Base-by-base conservation (phyloP, 2,329 filamentous ascomycete species). In the Verticillium zaregamsianum region DNA sequence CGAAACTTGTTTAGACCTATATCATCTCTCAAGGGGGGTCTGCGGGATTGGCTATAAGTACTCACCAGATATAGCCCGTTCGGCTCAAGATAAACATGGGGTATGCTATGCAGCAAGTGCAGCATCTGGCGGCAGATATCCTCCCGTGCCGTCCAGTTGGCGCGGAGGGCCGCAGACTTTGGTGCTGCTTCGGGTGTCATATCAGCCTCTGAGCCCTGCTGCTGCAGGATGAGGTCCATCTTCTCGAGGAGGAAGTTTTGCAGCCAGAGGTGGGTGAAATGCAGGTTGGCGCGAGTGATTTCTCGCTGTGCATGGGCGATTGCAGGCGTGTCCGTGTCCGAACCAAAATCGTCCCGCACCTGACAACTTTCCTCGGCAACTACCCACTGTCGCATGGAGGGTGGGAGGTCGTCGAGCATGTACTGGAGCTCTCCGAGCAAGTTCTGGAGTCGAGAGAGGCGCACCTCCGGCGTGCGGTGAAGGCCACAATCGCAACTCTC, bases 261-360 rank as follows among this genome's bases (percentile, higher is more conserved):
- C 7, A 76, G 66, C 74, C 74, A 77, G 1, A 77, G 63, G 60
- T 76, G 74, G 0, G 73, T 76, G 8, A 72, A 71, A 40, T 77
- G 73, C 0, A 77, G 63, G 25, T 76, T 76, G 0, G 71, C 72
- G 5, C 74, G 63, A 61, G 73, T 70, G 1, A 72, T 66, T 56
- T 71, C 66, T 23, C 62, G 61, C 55, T 68, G 70, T 0, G 62
- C 66, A 7, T 61, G 62, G 0, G 62, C 25, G 9, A 65, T 33
- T 28, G 40, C 37, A 5, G 61, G 35, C 11, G 45, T 25, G 1
- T n/a, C 8, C 33, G 55, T 45, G 35, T 33, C 17, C n/a, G 45
- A 9, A 52, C 56, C 14, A 25, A 54, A 35, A 40, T 25, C 23
- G 17, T 31, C 28, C n/a, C 58, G 55, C 9, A 23, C 52, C 7